phyloP scores from a whole-genome alignment of 345 rosid species.

The Toxicodendron radicans region DNA sequence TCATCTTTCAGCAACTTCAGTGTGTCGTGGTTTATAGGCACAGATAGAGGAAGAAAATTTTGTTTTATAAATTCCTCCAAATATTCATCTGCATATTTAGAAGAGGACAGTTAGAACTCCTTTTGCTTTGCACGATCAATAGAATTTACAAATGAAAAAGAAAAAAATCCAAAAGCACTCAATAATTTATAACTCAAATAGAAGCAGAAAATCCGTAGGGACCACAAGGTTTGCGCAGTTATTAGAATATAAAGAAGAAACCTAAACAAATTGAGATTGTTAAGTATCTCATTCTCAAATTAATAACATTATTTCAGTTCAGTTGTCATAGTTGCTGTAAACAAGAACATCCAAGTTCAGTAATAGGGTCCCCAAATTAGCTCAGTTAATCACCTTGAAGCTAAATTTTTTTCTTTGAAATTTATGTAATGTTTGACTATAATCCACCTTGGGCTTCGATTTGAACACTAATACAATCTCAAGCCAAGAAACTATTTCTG shows the following conservation, averaged over 20 bases:
- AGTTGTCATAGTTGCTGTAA: neutral
- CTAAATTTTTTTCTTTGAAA: neutral
- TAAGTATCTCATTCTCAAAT: neutral
- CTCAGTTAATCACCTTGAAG: neutral
- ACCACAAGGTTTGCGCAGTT: neutral
- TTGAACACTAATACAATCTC: no score
- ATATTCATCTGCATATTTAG: slow-evolving; percentile 57
- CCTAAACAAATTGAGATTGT: neutral
- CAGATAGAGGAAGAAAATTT: slow-evolving; percentile 71
- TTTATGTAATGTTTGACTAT: neutral
- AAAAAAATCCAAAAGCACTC: neutral
- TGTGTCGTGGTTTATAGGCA: slow-evolving; percentile 76
- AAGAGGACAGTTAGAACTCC: slow-evolving; percentile 15
- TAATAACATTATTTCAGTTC: neutral
- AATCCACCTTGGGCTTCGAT: no score
- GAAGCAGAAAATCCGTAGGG: neutral
- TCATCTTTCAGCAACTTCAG: slow-evolving; percentile 80
- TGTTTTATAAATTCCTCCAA: slow-evolving; percentile 81
- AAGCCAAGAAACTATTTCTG: no score
- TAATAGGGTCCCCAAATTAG: neutral
- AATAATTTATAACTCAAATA: neutral
- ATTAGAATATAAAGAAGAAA: neutral
- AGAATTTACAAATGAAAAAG: neutral
- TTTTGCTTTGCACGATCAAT: neutral
- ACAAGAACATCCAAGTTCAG: neutral